Base-by-base conservation (phyloP, 176 grass and related monocot species). In the Otatea glauca region DNA sequence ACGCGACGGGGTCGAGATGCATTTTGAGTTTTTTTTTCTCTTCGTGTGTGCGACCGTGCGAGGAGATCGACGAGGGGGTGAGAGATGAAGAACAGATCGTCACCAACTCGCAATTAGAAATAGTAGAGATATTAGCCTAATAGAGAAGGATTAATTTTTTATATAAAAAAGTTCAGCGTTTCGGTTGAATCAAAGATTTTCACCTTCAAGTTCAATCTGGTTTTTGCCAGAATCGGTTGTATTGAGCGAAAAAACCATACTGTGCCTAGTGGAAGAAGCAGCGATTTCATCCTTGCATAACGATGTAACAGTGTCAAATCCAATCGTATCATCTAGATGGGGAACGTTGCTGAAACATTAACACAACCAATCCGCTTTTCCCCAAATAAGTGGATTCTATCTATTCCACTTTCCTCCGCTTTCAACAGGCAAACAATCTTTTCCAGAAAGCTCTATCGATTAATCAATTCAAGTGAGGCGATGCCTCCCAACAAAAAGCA, bases 31-130 rank as follows among this genome's bases (percentile, higher is more conserved):
- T 61, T 9, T 18, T 71, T 14, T 61, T 54, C 32, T 24, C 17
- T 61, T 0, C 12, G 78, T 21, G 47, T 9, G 50, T 21, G 59
- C 45, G 75, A 62, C 15, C 53, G 70, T 25, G 20, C 39, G 76
- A 23, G 35, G 25, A 15, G 67, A n/a, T 56, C 84, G 84, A 67
- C 83, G 83, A 65, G 16, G 64, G 8, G 43, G 6, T 29, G 29
- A 29, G 1, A 29, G 29, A 29, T 29, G 29, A 1, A 29, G 29
- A 29, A 29, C 29, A 1, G 29, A 29, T 29, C 29, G 29, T 1
- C 1, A 29, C 29, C 1, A 29, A 29, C 29, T 29, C 29, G 29
- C 1, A 29, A 29, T 29, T 29, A 29, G 29, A 29, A 29, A 1
- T 29, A 29, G 29, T 29, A 29, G 29, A 29, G 29, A 9, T 42